These are phyloP conservation scores for Pythium aphanidermatum DNA, from an alignment of 352 stramenopile species.

Conservation along the genomic window DNA sequence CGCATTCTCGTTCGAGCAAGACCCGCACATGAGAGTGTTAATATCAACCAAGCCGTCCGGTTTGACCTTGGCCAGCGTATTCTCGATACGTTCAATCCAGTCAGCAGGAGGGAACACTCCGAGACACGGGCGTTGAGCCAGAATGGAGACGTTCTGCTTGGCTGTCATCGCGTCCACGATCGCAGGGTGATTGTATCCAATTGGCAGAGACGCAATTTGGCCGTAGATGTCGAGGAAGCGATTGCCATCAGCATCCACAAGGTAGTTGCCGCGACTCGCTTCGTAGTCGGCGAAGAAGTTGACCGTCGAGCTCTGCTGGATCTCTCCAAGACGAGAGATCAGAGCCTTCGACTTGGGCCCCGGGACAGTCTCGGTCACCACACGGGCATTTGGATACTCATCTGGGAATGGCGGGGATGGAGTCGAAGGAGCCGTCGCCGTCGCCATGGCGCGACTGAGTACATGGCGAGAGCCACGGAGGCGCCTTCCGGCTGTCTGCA, in stretches of 20 bases:
- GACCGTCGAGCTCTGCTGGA: conserved; percentile 64
- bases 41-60: conserved; percentile 53
- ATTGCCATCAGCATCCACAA: conserved; percentile 83
- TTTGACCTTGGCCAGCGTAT: conserved; percentile 52
- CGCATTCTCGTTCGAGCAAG: conserved; percentile 83
- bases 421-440: conserved; percentile 23
- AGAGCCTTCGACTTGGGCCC: conserved; percentile 62
- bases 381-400: conserved; percentile 41
- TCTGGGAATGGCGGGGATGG: conserved; percentile 53
- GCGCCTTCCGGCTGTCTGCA: too few relatives aligned
- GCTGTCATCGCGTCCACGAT: conserved; percentile 57
- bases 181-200: conserved; percentile 84
- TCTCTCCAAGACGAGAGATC: conserved; percentile 34
- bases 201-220: conserved; percentile 76
- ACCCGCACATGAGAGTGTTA: conserved; percentile 86
- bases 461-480: too few relatives aligned
- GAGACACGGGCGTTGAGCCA: conserved; percentile 70
- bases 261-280: conserved; percentile 73
- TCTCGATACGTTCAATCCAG: conserved; percentile 65
- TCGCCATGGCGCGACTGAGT: neutral
- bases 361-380: conserved; percentile 51
- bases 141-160: conserved; percentile 52
- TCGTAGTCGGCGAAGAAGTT: conserved; percentile 81
- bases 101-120: conserved; percentile 70
- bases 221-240: conserved; percentile 79